Evolutionary conservation across 2,329 filamentous ascomycete species (phyloP), one percentile per base, ranked within the genome.

Genomic region (Sphaerulina populicola): DNA sequence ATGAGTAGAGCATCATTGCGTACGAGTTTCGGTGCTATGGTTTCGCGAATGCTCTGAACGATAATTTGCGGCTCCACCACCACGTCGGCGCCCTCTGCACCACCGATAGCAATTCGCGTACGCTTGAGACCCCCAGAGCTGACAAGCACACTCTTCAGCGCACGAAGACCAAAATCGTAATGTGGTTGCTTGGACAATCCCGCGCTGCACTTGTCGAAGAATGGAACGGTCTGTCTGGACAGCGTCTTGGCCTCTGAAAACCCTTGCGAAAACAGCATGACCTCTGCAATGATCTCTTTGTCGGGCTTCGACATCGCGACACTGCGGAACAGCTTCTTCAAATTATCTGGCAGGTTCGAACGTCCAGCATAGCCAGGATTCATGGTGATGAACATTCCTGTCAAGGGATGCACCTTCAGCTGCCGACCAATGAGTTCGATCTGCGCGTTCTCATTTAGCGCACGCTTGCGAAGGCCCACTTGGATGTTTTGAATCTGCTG

Each of bases 401-500:
- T 97, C 67, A 96, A 94, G 55, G 79, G 77, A 64, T 95, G 94
- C 60, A 99, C 93, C 57, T 78, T 81, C 43, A 98, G 78, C 61
- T 94, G 89, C 49, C 93, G 86, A 44, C 91, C 91, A 48, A 97
- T 86, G 15, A 99, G 77, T 68, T 98, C 93, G 61, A 98, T 97
- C 66, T 96, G 86, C 1, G 88, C 77, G 66, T 87, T 88, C 6
- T 85, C 81, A 61, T 96, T 87, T 49, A 88, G 82, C 6, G 75
- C 84, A 31, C 85, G 84, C 67, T 91, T 88, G 68, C 90, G 90
- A 49, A 99, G 76, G 51, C 94, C 93, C 57, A 97, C 82, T 69
- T 99, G 93, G 56, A 99, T 99, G 66, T 99, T 98, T 66, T 99
- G 93, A 47, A 99, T 94, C 68, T 98, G 94, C 69, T 99, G 93